phyloP scores from a whole-genome alignment of 1,284 basidiomycete species.

The Rhodotorula sp. region DNA sequence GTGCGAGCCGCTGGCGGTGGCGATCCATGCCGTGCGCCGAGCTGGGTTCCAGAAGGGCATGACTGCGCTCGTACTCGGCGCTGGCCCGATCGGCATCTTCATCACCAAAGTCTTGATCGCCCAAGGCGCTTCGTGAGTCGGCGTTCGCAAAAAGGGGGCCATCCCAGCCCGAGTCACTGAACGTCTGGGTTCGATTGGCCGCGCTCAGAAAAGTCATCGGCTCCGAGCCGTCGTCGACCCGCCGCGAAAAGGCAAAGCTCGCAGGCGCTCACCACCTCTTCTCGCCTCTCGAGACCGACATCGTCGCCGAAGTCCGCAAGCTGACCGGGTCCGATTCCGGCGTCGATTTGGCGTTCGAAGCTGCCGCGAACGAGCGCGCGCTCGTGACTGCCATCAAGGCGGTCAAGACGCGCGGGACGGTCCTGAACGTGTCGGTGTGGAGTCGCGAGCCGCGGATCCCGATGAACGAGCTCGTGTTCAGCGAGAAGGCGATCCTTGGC shows the following conservation, averaged over 20 bases:
- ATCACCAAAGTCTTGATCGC: slow-evolving; percentile 43
- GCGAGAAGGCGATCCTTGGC: slow-evolving; percentile 46
- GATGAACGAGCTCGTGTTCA: slow-evolving; percentile 45
- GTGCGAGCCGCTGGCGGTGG: slow-evolving; percentile 50
- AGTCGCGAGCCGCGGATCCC: slow-evolving; percentile 43
- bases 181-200: neutral
- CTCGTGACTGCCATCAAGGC: slow-evolving; percentile 46
- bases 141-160: no score
- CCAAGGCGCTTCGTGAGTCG: slow-evolving; percentile 38
- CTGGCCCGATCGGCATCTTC: slow-evolving; percentile 49
- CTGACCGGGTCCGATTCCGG: slow-evolving; percentile 44
- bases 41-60: slow-evolving; percentile 45
- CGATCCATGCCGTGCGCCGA: slow-evolving; percentile 49
- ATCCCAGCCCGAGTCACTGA: no score
- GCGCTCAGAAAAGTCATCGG: slow-evolving; percentile 30
- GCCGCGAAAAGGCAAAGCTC: slow-evolving; percentile 45
- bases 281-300: slow-evolving; percentile 42
- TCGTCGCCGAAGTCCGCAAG: slow-evolving; percentile 37
- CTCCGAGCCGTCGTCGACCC: slow-evolving; percentile 47
- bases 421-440: slow-evolving; percentile 50
- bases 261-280: slow-evolving; percentile 47
- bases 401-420: slow-evolving; percentile 45
- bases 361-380: slow-evolving; percentile 47
- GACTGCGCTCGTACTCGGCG: slow-evolving; percentile 49
- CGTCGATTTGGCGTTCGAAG: slow-evolving; percentile 50